Percentiles rank a stretch among this genome's conserved stretches.
Evolutionary conservation across 305 asterid species (phyloP).

Genomic region (Plantago coronopus): DNA sequence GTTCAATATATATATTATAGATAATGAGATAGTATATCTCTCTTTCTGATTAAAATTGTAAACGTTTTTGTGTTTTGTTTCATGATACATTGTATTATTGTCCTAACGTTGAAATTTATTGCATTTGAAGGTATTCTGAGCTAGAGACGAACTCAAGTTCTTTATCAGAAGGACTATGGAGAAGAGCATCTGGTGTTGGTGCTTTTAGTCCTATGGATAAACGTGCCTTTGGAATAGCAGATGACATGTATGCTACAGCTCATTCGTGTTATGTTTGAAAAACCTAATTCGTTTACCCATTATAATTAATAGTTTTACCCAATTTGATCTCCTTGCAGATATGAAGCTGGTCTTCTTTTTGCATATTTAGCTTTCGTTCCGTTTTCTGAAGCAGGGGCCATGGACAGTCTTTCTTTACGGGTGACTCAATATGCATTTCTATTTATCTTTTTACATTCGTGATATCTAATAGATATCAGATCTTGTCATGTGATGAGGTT

Average conservation of each 20-base stretch:
- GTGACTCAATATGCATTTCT: conserved; percentile 37
- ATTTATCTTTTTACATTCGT: conserved; percentile 5
- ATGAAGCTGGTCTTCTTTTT: conserved; percentile 89
- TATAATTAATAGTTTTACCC: neutral
- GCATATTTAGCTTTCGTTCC: conserved; percentile 79
- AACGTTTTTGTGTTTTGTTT: neutral
- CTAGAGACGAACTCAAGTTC: conserved; percentile 43
- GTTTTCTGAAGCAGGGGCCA: conserved; percentile 75
- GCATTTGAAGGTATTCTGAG: conserved; percentile 58
- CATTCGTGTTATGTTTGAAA: conserved; percentile 8
- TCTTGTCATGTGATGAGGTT: conserved; percentile 12
- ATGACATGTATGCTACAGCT: conserved; percentile 62
- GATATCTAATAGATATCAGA: conserved; percentile 14
- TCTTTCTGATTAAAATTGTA: neutral
- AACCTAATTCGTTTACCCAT: conserved; percentile 1
- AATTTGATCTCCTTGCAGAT: conserved; percentile 45
- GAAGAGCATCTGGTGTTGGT: conserved; percentile 77
- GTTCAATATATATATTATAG: neutral
- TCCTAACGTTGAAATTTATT: conserved; percentile 21
- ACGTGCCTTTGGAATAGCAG: conserved; percentile 87
- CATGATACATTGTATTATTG: neutral
- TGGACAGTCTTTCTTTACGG: conserved; percentile 80
- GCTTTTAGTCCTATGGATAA: conserved; percentile 73
- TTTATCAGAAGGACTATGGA: conserved; percentile 76
- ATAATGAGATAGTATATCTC: no score